Base-by-base conservation (phyloP, 192 early-diverging fungal species). In the Coemansia sp. region DNA sequence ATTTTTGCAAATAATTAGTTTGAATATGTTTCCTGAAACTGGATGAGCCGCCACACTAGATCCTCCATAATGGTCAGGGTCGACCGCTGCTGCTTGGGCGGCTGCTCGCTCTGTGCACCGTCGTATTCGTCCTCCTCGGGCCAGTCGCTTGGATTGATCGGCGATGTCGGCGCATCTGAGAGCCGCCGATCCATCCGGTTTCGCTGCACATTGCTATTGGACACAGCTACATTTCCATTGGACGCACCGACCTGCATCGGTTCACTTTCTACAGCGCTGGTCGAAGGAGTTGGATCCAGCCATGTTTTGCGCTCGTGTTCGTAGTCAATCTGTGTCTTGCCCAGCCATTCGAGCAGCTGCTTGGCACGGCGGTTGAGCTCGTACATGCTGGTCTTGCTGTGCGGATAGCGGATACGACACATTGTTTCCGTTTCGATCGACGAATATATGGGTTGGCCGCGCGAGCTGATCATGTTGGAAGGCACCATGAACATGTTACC, bases 321-420 rank as follows among this genome's bases (percentile, higher is more conserved):
- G 26, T 75, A 81, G 58, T 81, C 78, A 6, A 73, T 55, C 49
- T 81, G 78, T 3, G 69, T 69, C 49, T 75, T 81, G 39, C 78
- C 78, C 62, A 81, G 65, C 78, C 78, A 81, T 47, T 81, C 78
- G 13, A 81, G 66, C 47, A 81, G 55, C 73, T 81, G 73, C 73
- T 81, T 81, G 0, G 78, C 78, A 27, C 78, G 72, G 11, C 78
- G 68, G 47, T 32, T 66, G 8, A 81, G 73, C 50, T 81, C 78
- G 14, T 59, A 23, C 23, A 81, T 24, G 41, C 65, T 72, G 51
- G 78, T 57, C 37, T 43, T 53, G 56, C 51, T 41, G 48, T 74
- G 73, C 56, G 78, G 78, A 41, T 81, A 81, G 35, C 69, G 68
- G 49, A 81, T 81, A 38, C 61, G 59, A 65, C 78, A 81, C 73